Evolutionary conservation across 257 asterid genomes (phyloP).

Genomic region (Eucommia ulmoides): DNA sequence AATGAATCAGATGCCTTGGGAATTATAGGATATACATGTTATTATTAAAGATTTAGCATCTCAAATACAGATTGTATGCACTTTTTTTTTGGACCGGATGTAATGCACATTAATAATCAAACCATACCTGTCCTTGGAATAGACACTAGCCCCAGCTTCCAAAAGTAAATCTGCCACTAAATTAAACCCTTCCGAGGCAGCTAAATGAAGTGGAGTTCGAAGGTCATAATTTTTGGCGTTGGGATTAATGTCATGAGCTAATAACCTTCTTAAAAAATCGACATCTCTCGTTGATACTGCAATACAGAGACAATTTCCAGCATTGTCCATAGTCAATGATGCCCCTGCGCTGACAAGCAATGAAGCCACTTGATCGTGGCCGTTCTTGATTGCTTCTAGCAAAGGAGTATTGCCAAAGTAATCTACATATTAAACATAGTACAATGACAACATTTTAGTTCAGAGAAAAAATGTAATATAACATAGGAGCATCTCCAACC

Average conservation of each 20-base stretch:
- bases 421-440: too few relatives aligned
- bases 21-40: not conserved
- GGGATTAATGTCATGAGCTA: slow-evolving; percentile 47
- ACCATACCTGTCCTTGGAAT: slow-evolving; percentile 46
- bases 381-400: slow-evolving; percentile 52
- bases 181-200: slow-evolving; percentile 57
- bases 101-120: not conserved
- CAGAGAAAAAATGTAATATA: too few relatives aligned
- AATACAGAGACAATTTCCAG: slow-evolving; percentile 43
- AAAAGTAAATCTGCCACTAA: slow-evolving; percentile 27
- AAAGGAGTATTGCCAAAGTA: slow-evolving; percentile 41
- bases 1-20: not conserved
- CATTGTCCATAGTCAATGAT: slow-evolving; percentile 22
- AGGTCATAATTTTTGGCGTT: slow-evolving; percentile 55
- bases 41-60: too few relatives aligned
- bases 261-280: slow-evolving; percentile 28
- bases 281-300: slow-evolving; percentile 40
- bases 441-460: too few relatives aligned
- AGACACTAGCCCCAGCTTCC: slow-evolving; percentile 53
- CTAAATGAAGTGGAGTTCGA: slow-evolving; percentile 59
- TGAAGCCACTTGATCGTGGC: slow-evolving; percentile 38
- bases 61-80: too few relatives aligned
- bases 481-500: too few relatives aligned
- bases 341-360: slow-evolving; percentile 46
- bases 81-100: not conserved